Evolutionary conservation across 2,329 filamentous ascomycete genomes (phyloP).

Genomic region (Ascochyta clinopodiicola): DNA sequence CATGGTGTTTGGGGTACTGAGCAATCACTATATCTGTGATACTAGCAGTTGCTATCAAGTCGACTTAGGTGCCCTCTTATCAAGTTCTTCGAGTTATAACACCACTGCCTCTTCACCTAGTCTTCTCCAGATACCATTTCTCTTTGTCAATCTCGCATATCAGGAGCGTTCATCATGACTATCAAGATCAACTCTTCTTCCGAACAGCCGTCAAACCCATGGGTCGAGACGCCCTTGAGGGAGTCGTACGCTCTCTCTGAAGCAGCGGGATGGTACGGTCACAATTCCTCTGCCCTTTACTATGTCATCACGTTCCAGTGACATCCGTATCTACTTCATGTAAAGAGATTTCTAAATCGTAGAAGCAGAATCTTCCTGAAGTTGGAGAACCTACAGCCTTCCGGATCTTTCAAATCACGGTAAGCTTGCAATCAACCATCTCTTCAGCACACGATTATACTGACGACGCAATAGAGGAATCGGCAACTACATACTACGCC

Average conservation of each 20-base stretch:
- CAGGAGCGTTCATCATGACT: slow-evolving; percentile 28
- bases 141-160: slow-evolving; percentile 6
- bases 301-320: background rate
- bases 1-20: slow-evolving; percentile 13
- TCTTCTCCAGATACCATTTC: slow-evolving; percentile 9
- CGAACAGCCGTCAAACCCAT: slow-evolving; percentile 53
- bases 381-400: slow-evolving; percentile 83
- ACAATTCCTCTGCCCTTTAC: slow-evolving; percentile 24
- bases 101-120: background rate
- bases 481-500: slow-evolving; percentile 71
- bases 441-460: background rate
- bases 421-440: slow-evolving; percentile 24
- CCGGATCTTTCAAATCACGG: slow-evolving; percentile 82
- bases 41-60: slow-evolving; percentile 6
- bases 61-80: slow-evolving; percentile 9
- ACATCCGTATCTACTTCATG: slow-evolving; percentile 7
- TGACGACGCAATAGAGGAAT: slow-evolving; percentile 59
- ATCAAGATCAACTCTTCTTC: slow-evolving; percentile 30
- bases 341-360: slow-evolving; percentile 45
- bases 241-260: slow-evolving; percentile 71
- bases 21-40: slow-evolving; percentile 4
- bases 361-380: slow-evolving; percentile 79
- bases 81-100: background rate
- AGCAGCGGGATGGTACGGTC: slow-evolving; percentile 72
- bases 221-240: slow-evolving; percentile 75